Evolutionary conservation across 2,329 filamentous ascomycete genomes (phyloP), one percentile per base, ranked within the genome.

Genomic region (Fusarium coffeatum): DNA sequence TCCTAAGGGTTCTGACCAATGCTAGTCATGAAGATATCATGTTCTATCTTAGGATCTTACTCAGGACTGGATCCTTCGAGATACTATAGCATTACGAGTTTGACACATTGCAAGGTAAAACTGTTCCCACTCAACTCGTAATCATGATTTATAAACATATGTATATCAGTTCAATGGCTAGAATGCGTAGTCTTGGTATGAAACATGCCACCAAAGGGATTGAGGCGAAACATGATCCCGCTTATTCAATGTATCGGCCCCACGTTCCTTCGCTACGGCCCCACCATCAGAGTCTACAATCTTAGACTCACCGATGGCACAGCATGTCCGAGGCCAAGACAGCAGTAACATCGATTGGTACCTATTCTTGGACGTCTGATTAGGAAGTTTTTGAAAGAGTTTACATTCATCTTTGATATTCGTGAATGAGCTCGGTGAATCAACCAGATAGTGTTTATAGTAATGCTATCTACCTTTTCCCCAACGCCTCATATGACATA

Each of bases 201-300:
- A 15, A 25, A 34, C 23, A 10, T 13, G 18, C n/a, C 49, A 18
- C 41, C 18, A 12, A 53, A 62, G 30, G 27, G 60, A 62, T 41
- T 56, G 62, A 66, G 55, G 62, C 62, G 56, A 66, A 55, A 62
- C 22, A 37, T 47, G 30, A 50, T 55, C 43, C 42, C 34, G 34
- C 34, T 65, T 32, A 42, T 46, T 46, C 61, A 55, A 57, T 37
- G 47, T 46, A 47, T 50, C 62, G 48, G 56, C 64, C 61, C 63
- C 61, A 61, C 61, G 16, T 32, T 15, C 12, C 32, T n/a, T 23
- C 13, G 28, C 12, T 13, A 40, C 64, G 61, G 61, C 55, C 63
- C 61, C 63, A 66, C 63, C 47, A 41, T 37, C 8, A 18, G 20
- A 32, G 9, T 48, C 23, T 28, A 27, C n/a, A 22, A 47, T 13